Evolutionary conservation across 1,284 basidiomycete genomes (phyloP), one percentile per base, ranked within the genome.

Genomic region (Coniferiporia weirii): DNA sequence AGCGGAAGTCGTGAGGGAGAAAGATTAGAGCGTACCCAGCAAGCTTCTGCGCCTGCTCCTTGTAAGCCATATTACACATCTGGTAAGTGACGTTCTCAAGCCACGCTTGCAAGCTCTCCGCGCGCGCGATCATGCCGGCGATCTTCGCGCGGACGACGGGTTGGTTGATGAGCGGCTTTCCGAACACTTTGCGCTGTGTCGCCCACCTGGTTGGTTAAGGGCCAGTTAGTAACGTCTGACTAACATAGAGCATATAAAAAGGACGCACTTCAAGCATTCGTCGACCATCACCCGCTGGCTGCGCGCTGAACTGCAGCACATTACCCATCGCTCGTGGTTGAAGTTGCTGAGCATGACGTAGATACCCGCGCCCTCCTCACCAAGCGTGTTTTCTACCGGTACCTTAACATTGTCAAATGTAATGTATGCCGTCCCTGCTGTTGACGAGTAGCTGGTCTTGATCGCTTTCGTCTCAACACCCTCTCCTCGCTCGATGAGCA

Each of bases 51-150:
- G 75, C 73, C 59, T 76, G 74, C 60, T 75, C 70, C 64, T 75
- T 75, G 61, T 76, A 76, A 20, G 68, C 82, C 91, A 94, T 94
- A 66, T 94, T 86, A 70, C 82, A 85, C 94, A 96, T 96, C 73
- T 96, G 94, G 71, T 88, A 85, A 0, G 93, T 95, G 63, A 96
- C 76, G 68, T 84, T 89, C 75, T 98, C 95, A 27, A 96, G 75
- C 93, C 93, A 97, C 51, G 81, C 83, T 69, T 97, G 94, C 19
- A 79, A 79, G 3, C 83, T 83, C 72, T 95, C 92, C 38, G 83
- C 80, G 60, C 91, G 86, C 20, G 89, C 82, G 61, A 95, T 93
- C 90, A 95, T 93, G 27, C 77, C 76, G 1, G 92, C 93, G 52
- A 96, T 73, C 78, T 94, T 95, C 66, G 81, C 79, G 57, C 93